Evolutionary conservation across 176 grass and related monocot genomes (phyloP).

Genomic region (Musa troglodytarum): DNA sequence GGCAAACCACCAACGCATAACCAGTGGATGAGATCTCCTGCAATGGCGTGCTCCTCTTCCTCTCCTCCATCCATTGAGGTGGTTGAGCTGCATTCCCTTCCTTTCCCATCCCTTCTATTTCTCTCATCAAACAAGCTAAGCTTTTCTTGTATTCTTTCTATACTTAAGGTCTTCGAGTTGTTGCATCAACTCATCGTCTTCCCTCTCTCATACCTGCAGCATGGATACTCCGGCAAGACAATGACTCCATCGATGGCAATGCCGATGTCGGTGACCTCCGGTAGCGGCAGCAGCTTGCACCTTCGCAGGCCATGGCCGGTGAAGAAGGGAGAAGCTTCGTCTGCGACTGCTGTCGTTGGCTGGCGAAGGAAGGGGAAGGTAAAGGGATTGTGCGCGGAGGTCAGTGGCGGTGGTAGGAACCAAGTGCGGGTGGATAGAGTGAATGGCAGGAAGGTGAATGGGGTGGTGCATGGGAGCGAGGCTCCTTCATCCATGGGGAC

Average conservation of each 20-base stretch:
- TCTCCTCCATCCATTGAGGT: background rate
- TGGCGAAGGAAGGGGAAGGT: slow-evolving; percentile 4
- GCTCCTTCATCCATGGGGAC: slow-evolving; percentile 1
- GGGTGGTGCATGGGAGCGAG: slow-evolving; percentile 5
- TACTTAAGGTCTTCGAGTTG: background rate
- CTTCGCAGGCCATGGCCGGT: background rate
- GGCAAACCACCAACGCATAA: background rate
- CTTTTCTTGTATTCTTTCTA: background rate
- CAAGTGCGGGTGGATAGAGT: slow-evolving; percentile 7
- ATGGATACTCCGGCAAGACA: background rate
- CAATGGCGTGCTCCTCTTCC: background rate
- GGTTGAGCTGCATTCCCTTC: slow-evolving; percentile 1
- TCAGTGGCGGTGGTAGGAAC: background rate
- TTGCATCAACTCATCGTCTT: too few species aligned
- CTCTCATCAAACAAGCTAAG: background rate
- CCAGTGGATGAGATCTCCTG: background rate
- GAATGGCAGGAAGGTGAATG: slow-evolving; percentile 34
- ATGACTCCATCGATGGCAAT: background rate
- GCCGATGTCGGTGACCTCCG: background rate
- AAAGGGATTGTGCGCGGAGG: background rate
- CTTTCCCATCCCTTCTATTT: background rate
- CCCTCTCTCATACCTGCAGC: too few species aligned
- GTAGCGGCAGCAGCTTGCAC: background rate
- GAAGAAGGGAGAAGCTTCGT: background rate
- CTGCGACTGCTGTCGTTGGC: background rate